Evolutionary conservation across 202 grass and related monocot species (phyloP), one percentile per base, ranked within the genome.

Genomic region (Setaria italica): DNA sequence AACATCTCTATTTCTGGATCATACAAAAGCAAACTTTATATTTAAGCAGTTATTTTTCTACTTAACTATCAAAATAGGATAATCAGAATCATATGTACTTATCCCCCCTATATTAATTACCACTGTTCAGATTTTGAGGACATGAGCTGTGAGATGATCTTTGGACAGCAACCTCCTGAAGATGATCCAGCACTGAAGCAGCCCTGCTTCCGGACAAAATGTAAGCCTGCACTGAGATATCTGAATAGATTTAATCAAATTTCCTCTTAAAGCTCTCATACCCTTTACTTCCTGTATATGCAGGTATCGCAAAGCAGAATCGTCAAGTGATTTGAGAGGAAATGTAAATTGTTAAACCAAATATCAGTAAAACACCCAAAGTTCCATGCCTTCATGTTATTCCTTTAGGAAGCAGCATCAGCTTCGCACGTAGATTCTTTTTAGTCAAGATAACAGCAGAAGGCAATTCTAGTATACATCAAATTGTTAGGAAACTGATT

Each of bases 141-240:
- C 76, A 99, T 94, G 94, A 99, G 97, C 81, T 99, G 97, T 77
- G 94, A 99, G 89, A 99, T 99, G 80, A 94, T 93, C 64, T 99
- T 99, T 90, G 97, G 97, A 82, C 85, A 91, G 58, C 84, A 89
- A 86, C 92, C 97, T 76, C 97, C 97, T 67, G 66, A 73, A 75
- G 90, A 99, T 75, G 97, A 99, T 85, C 97, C 97, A 17, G 86
- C 90, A 64, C 83, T 99, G 74, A 99, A 94, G 85, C 94, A 99
- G 82, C 97, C 94, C 63, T 99, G 97, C 85, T 93, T 92, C 29
- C 57, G 41, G 11, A 90, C 78, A 70, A 85, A 83, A 90, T 99
- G 97, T 99, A 94, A 90, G 57, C 67, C 82, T 70, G 56, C 53
- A 49, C 67, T 63, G 33, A 82, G 29, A 74, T 20, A 81, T 78